phyloP scores from a whole-genome alignment of 768 basidiomycete genomes.

The Hebeloma cylindrosporum region DNA sequence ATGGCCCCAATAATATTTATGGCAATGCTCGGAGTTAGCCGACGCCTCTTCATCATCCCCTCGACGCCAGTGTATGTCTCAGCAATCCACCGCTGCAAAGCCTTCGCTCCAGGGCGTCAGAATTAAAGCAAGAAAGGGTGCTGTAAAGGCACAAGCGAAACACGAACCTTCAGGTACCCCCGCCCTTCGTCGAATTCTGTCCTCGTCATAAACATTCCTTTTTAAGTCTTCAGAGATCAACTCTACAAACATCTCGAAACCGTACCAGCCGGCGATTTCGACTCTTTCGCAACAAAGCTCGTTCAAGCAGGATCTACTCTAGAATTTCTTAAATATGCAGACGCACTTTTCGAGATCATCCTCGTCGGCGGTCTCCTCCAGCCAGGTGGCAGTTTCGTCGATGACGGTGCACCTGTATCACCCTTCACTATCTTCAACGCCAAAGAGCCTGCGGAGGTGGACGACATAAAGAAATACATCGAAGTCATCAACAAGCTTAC shows the following conservation, averaged over 20 bases:
- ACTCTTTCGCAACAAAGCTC: constrained; percentile 78
- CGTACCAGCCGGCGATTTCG: constrained; percentile 77
- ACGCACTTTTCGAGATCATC: constrained; percentile 93
- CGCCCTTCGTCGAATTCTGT: neutral
- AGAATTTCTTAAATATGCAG: constrained; percentile 97
- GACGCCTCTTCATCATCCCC: constrained; percentile 25
- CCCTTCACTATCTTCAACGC: constrained; percentile 89
- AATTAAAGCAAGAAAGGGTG: constrained; percentile 92
- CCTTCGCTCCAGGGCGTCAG: constrained; percentile 91
- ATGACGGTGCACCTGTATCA: constrained; percentile 80
- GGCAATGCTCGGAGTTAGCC: constrained; percentile 23
- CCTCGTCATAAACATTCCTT: constrained; percentile 8
- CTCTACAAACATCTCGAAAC: constrained; percentile 90
- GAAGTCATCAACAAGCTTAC: constrained; percentile 96
- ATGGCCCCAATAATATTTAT: constrained; percentile 16
- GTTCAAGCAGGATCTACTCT: constrained; percentile 90
- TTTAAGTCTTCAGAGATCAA: constrained; percentile 86
- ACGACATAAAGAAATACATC: constrained; percentile 89
- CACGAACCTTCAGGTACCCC: constrained; percentile 78
- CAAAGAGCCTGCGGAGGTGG: constrained; percentile 73
- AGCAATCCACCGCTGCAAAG: constrained; percentile 79
- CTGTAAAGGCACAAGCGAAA: constrained; percentile 89
- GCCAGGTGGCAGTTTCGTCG: constrained; percentile 90
- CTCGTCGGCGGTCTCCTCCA: constrained; percentile 95
- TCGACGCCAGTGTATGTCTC: constrained; percentile 79